Evolutionary conservation across 768 basidiomycete genomes (phyloP).

Genomic region (Suillus bovinus): DNA sequence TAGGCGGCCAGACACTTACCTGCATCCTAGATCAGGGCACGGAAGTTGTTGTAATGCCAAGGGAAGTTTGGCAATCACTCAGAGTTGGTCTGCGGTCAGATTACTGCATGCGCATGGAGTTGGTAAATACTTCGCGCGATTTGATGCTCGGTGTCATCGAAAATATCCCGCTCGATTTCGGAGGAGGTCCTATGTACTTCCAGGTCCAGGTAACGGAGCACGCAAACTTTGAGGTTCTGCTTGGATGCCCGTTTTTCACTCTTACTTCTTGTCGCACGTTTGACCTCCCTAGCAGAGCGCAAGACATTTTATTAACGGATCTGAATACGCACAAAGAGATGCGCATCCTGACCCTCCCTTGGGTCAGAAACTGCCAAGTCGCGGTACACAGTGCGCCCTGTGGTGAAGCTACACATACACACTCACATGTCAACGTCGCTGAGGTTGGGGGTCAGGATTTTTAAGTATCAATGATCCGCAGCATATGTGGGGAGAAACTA

Average conservation of each 20-base stretch:
- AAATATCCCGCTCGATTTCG: background rate
- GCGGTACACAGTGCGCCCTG: too few relatives aligned
- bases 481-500: too few relatives aligned
- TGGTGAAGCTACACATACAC: too few relatives aligned
- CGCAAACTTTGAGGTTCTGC: background rate
- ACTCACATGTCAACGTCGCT: too few relatives aligned
- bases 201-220: accelerated
- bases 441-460: too few relatives aligned
- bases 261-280: accelerated
- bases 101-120: background rate
- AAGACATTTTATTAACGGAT: background rate
- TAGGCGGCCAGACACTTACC: accelerated
- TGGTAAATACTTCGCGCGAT: accelerated
- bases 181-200: background rate
- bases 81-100: background rate
- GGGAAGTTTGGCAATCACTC: accelerated
- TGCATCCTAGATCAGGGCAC: background rate
- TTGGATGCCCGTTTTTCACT: background rate
- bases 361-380: background rate
- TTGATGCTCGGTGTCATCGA: accelerated
- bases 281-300: background rate
- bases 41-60: background rate
- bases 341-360: background rate
- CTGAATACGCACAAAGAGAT: background rate
- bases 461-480: too few relatives aligned